Percentiles rank a stretch among this genome's conserved stretches.
phyloP scores from a whole-genome alignment of 805 yeast genomes.

The Candida jianshihensis region DNA sequence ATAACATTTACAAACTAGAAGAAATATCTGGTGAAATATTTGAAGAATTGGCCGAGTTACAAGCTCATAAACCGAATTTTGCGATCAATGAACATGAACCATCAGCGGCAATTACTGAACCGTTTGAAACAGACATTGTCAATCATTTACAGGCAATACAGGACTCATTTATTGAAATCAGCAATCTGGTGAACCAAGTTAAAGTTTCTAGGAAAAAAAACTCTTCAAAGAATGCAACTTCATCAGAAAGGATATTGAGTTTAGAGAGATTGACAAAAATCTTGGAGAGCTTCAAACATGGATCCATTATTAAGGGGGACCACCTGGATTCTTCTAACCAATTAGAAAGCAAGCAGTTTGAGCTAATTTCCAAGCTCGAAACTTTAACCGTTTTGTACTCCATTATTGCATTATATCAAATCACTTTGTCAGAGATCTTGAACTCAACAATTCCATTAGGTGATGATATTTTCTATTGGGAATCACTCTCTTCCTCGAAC shows the following conservation, averaged over 20 bases:
- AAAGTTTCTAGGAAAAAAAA: background rate
- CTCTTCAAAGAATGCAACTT: background rate
- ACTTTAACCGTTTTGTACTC: conserved; percentile 26
- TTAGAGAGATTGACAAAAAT: conserved; percentile 5
- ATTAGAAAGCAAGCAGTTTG: conserved; percentile 7
- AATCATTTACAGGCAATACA: background rate
- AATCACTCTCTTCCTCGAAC: conserved; percentile 27
- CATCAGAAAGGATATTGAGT: conserved; percentile 2
- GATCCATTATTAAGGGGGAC: conserved; percentile 4
- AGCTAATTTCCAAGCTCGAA: conserved; percentile 17
- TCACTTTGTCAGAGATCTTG: conserved; percentile 28
- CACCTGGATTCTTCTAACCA: background rate
- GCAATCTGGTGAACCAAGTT: background rate
- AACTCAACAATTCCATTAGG: conserved; percentile 34
- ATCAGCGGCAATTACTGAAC: background rate
- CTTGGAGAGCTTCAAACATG: conserved; percentile 7
- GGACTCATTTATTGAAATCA: background rate
- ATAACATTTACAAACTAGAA: conserved; percentile 7
- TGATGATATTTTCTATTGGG: conserved; percentile 43
- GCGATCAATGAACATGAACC: background rate
- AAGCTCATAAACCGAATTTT: conserved; percentile 3
- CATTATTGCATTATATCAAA: conserved; percentile 27
- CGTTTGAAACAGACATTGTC: background rate
- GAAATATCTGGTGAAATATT: conserved; percentile 7
- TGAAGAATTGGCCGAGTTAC: conserved; percentile 12